Base-by-base conservation (phyloP, 306 rosid species). In the Lupinus albus region DNA sequence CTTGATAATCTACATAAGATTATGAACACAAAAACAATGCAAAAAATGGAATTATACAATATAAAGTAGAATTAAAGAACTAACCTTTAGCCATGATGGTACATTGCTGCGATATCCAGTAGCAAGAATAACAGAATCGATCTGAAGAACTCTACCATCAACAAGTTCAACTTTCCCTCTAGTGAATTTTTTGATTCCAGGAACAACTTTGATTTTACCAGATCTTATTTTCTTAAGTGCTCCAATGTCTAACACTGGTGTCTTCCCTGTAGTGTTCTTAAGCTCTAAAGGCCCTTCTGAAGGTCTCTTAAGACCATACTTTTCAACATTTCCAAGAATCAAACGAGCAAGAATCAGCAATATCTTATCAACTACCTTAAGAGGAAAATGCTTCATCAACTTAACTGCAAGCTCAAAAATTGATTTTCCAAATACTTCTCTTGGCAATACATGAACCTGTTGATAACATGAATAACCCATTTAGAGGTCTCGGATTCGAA, bases 41-140 rank as follows among this genome's bases (percentile, higher is more conserved):
- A 8, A 46, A 6, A 60, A 36, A 8, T 11, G 41, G 7, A 35
- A 64, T 41, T 41, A 58, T n/a, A 17, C 8, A 50, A 3, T 28
- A 8, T 17, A 8, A 52, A 70, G 48, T n/a, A n/a, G n/a, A n/a
- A n/a, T n/a, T n/a, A n/a, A 33, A 6, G 8, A 16, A 32, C 87
- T 70, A 30, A 89, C 98, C 98, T 93, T 88, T 7, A 93, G 84
- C 98, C 98, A 93, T 35, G 94, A 89, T 66, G 98, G 98, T 58
- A 93, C 97, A 76, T 93, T 93, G 77, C 98, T 93, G 72, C 92
- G 80, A 42, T 93, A 93, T 7, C 98, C 97, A 60, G 98, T 89
- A 2, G 98, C 97, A 67, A 93, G 86, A 88, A 93, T 71, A 44
- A 93, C 91, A 35, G 91, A 86, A 83, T 93, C 97, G 71, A 88